Evolutionary conservation across 768 basidiomycete genomes (phyloP).

Genomic region (Imleria badia): DNA sequence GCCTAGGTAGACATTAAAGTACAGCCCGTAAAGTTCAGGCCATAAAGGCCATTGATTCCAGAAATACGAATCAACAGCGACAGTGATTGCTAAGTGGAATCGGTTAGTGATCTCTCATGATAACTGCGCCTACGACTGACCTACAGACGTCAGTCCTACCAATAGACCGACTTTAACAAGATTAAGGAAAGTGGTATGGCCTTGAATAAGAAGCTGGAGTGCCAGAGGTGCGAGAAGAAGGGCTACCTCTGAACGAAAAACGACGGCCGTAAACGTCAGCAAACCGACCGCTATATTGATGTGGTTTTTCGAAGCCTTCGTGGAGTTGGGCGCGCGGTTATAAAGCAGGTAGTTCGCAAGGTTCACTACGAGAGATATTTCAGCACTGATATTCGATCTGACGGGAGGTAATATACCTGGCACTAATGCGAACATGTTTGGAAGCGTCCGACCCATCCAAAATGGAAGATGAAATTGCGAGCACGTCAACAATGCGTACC

Average conservation of each 20-base stretch:
- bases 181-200: conserved; percentile 42
- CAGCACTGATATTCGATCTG: not conserved
- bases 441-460: conserved; percentile 91
- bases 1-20: conserved; percentile 86
- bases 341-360: conserved; percentile 52
- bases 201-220: conserved; percentile 49
- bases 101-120: not conserved
- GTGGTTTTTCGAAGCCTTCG: conserved; percentile 35
- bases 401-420: conserved; percentile 52
- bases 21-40: conserved; percentile 80
- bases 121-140: conserved; percentile 36
- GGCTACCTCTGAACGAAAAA: conserved; percentile 79
- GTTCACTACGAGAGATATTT: conserved; percentile 43
- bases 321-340: conserved; percentile 36
- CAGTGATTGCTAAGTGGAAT: conserved; percentile 49
- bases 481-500: conserved; percentile 68
- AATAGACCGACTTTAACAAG: conserved; percentile 51
- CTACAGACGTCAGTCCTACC: conserved; percentile 48
- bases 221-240: conserved; percentile 63
- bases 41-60: conserved; percentile 75
- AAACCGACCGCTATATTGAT: conserved; percentile 50
- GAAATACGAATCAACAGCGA: conserved; percentile 79
- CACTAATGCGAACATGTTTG: conserved; percentile 89
- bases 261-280: conserved; percentile 63
- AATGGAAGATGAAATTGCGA: conserved; percentile 91